Conservation (phyloP, 1,284 basidiomycete genomes). For the Gymnopus androsaceus region DNA sequence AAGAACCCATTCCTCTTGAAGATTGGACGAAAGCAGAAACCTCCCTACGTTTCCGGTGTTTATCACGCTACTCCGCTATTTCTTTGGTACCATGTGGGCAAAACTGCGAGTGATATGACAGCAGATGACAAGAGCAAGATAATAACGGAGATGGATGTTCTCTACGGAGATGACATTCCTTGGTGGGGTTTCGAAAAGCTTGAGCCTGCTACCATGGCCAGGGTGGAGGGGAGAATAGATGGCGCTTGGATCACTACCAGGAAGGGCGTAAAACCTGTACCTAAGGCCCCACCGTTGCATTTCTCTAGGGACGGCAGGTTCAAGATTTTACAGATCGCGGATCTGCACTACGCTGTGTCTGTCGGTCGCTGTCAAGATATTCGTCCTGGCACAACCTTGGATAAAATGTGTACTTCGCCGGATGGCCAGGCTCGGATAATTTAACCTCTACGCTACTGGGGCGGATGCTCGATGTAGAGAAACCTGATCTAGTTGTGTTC, state of each 20-base stretch:
- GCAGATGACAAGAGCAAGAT: conserved; percentile 59
- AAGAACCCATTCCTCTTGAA: conserved; percentile 47
- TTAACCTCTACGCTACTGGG: conserved; percentile 72
- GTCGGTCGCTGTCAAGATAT: conserved; percentile 73
- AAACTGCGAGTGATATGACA: conserved; percentile 59
- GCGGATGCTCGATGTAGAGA: conserved; percentile 76
- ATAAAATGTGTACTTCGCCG: background rate
- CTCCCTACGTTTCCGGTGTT: conserved; percentile 60
- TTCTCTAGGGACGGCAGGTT: conserved; percentile 83
- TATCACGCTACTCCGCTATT: conserved; percentile 52
- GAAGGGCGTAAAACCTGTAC: conserved; percentile 65
- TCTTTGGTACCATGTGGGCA: conserved; percentile 76
- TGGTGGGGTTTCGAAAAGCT: conserved; percentile 85
- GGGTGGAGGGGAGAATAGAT: conserved; percentile 40
- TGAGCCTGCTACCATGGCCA: conserved; percentile 53
- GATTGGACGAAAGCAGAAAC: conserved; percentile 60
- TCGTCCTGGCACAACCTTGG: conserved; percentile 28
- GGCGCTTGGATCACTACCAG: conserved; percentile 63
- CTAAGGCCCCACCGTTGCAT: conserved; percentile 71
- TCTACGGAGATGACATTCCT: conserved; percentile 77
- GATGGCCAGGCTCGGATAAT: conserved; percentile 58
- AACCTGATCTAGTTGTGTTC: conserved; percentile 90
- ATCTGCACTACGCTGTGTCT: conserved; percentile 84
- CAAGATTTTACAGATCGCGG: conserved; percentile 89
- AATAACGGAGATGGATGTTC: conserved; percentile 86